Conservation (phyloP, 1,139 yeast species). For the Dujonia santamariae region DNA sequence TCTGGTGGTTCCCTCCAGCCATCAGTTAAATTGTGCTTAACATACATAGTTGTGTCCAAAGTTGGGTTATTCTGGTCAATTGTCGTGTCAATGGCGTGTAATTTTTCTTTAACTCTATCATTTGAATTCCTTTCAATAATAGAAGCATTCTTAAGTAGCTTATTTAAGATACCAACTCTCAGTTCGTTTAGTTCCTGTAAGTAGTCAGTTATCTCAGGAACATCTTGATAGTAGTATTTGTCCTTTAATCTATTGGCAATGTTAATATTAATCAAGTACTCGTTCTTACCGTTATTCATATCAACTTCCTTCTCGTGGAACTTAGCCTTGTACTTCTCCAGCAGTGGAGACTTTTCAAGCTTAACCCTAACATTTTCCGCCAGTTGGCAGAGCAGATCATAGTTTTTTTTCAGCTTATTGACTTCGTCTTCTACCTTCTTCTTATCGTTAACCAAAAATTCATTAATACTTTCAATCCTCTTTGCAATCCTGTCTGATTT, state of each 20-base stretch:
- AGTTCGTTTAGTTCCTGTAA: conserved; percentile 83
- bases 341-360: conserved; percentile 48
- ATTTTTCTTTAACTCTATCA: conserved; percentile 50
- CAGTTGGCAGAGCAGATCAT: conserved; percentile 74
- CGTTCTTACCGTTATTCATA: conserved; percentile 86
- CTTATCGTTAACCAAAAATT: conserved; percentile 54
- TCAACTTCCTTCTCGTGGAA: conserved; percentile 63
- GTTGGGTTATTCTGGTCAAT: conserved; percentile 70
- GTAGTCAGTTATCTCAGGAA: conserved; percentile 87
- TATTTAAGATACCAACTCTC: conserved; percentile 70
- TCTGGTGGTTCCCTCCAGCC: conserved; percentile 87
- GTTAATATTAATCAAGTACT: conserved; percentile 74
- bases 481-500: conserved; percentile 55
- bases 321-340: conserved; percentile 58
- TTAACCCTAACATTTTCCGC: conserved; percentile 82
- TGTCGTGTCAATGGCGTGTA: conserved; percentile 54
- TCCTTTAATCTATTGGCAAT: conserved; percentile 90
- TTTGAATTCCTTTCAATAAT: conserved; percentile 59
- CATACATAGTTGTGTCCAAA: conserved; percentile 85
- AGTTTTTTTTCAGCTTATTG: conserved; percentile 65
- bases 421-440: conserved; percentile 63
- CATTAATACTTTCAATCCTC: conserved; percentile 58
- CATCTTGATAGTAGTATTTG: conserved; percentile 87
- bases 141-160: conserved; percentile 63
- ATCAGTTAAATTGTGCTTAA: conserved; percentile 71